These are phyloP conservation scores for Plectosphaerella plurivora DNA, from an alignment of 2,329 filamentous ascomycete genomes.

Conservation along the genomic window DNA sequence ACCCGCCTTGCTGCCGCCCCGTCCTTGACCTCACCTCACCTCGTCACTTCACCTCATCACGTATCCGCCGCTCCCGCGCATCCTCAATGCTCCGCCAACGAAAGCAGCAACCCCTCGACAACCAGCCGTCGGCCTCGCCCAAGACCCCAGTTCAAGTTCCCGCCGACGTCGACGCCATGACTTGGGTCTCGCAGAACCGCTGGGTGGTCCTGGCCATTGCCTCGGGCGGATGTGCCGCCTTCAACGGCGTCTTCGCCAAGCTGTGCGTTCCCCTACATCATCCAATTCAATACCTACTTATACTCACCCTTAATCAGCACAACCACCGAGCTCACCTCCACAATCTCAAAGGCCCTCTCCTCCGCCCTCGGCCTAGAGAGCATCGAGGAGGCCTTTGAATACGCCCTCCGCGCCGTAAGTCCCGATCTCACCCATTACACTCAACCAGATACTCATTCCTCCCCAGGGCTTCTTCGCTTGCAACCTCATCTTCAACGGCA, in stretches of 20 bases:
- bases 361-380: constrained; percentile 35
- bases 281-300: background rate
- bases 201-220: constrained; percentile 69
- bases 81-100: constrained; percentile 1
- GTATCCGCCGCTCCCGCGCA: background rate
- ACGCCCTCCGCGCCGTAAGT: constrained; percentile 45
- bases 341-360: constrained; percentile 40
- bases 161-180: constrained; percentile 14
- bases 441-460: background rate
- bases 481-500: constrained; percentile 69
- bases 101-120: background rate
- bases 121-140: background rate
- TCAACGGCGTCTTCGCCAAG: constrained; percentile 82
- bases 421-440: background rate
- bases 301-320: constrained; percentile 32
- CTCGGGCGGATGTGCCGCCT: constrained; percentile 73
- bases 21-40: too few relatives aligned
- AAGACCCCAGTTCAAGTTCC: background rate
- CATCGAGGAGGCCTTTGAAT: constrained; percentile 39
- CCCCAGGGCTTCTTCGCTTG: constrained; percentile 66
- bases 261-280: constrained; percentile 46
- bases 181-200: constrained; percentile 30
- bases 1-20: too few relatives aligned
- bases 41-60: background rate
- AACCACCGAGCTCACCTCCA: constrained; percentile 50